A percentile compares a stretch with the other conserved stretches of the same genome.
Conservation (phyloP, 148 eudicot species). For the Arbutus unedo region DNA sequence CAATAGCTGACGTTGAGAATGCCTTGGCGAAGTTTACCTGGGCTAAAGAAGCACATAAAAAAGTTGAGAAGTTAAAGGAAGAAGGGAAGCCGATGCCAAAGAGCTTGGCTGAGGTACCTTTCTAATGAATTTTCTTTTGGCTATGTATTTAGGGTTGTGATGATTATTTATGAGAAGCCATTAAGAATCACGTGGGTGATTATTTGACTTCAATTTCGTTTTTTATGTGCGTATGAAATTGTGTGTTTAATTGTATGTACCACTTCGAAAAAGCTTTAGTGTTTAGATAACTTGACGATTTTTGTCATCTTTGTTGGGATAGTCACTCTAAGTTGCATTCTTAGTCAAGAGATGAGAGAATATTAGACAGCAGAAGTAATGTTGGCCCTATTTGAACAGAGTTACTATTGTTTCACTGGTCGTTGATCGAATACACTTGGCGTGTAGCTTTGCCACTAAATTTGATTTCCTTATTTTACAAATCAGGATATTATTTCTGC, state of each 20-base stretch:
- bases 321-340: neutral
- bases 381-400: neutral
- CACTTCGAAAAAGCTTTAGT: neutral
- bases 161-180: conserved; percentile 1
- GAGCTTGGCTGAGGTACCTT: conserved; percentile 65
- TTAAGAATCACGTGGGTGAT: neutral
- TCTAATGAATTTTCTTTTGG: neutral
- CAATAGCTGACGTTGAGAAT: conserved; percentile 30
- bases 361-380: neutral
- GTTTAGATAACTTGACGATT: neutral
- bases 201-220: neutral
- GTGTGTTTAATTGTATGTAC: neutral
- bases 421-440: neutral
- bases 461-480: neutral
- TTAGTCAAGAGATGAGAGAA: neutral
- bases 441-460: neutral
- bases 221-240: neutral
- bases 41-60: conserved; percentile 81
- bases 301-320: neutral
- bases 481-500: neutral
- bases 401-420: neutral
- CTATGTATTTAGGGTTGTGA: neutral
- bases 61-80: conserved; percentile 66
- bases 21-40: conserved; percentile 65
- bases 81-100: conserved; percentile 91